Evolutionary conservation across 306 rosid genomes (phyloP).

Genomic region (Trifolium pratense): DNA sequence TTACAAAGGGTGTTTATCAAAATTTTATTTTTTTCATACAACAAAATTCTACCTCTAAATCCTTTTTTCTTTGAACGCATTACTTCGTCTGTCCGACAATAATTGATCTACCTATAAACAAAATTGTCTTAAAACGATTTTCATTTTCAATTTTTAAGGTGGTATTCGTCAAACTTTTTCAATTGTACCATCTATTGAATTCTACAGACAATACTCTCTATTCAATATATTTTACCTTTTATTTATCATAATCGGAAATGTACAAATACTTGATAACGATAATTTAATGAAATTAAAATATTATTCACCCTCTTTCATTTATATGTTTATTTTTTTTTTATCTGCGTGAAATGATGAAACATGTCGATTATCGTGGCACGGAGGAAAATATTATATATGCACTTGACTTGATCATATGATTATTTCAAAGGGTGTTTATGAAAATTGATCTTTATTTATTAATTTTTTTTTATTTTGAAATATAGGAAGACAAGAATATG

Average conservation of each 20-base stretch:
- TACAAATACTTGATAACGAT: too few species aligned
- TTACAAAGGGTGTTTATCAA: neutral
- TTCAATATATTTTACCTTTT: too few species aligned
- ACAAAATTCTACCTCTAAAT: neutral
- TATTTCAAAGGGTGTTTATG: neutral
- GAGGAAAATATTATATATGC: neutral
- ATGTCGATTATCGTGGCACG: too few species aligned
- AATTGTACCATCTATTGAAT: neutral
- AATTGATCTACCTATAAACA: neutral
- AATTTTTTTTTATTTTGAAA: neutral
- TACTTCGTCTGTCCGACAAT: too few species aligned
- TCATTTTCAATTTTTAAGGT: neutral
- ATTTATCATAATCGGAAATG: too few species aligned
- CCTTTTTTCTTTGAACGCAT: too few species aligned
- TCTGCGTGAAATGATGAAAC: too few species aligned
- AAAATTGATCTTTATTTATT: neutral
- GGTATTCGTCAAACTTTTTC: neutral
- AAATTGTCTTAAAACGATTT: too few species aligned
- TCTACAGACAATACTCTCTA: too few species aligned
- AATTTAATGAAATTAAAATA: too few species aligned
- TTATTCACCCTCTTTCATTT: too few species aligned
- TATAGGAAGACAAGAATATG: constrained; percentile 80
- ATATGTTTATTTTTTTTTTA: too few species aligned
- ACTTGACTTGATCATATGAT: neutral
- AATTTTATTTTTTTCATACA: neutral